These are phyloP conservation scores for Forsythia suspensa DNA, from an alignment of 257 asterid species.

Conservation along the genomic window DNA sequence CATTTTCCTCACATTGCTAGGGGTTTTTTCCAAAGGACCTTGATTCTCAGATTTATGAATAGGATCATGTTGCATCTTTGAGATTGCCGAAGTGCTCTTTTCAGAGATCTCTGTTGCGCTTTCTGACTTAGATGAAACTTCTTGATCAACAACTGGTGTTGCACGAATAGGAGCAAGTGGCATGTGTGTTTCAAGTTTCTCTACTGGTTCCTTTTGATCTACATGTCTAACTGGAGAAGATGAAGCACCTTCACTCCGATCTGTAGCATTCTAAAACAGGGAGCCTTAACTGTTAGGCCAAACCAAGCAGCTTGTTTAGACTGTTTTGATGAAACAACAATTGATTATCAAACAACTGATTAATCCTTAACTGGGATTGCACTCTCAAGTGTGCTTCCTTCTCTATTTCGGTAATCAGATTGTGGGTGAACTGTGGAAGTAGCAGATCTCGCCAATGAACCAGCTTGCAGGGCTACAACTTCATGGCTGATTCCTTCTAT, in stretches of 20 bases:
- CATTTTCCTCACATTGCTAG: slow-evolving; percentile 76
- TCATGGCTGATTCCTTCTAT: slow-evolving; percentile 28
- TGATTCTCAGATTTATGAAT: slow-evolving; percentile 28
- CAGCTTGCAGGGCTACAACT: slow-evolving; percentile 39
- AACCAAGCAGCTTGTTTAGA: slow-evolving; percentile 20
- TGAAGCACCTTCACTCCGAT: slow-evolving; percentile 40
- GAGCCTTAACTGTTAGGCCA: slow-evolving; percentile 46
- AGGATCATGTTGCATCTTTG: slow-evolving; percentile 27
- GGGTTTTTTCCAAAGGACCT: slow-evolving; percentile 31
- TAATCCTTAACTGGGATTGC: slow-evolving; percentile 64
- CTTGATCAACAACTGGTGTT: slow-evolving; percentile 28
- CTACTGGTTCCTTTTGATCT: slow-evolving; percentile 21
- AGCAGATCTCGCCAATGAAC: slow-evolving; percentile 31
- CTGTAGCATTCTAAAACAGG: slow-evolving; percentile 72
- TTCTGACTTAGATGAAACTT: slow-evolving; percentile 26
- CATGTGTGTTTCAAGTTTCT: slow-evolving; percentile 27
- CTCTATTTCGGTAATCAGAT: slow-evolving; percentile 25
- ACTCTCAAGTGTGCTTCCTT: slow-evolving; percentile 10
- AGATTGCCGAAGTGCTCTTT: slow-evolving; percentile 22
- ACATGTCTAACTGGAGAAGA: slow-evolving; percentile 34
- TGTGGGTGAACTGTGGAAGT: slow-evolving; percentile 28
- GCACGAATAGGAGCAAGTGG: slow-evolving; percentile 7
- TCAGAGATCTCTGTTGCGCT: slow-evolving; percentile 24
- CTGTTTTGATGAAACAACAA: slow-evolving; percentile 12
- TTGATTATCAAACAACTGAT: slow-evolving; percentile 31